phyloP scores from a whole-genome alignment of 73 alveolate species.

The Blepharisma stoltei region DNA sequence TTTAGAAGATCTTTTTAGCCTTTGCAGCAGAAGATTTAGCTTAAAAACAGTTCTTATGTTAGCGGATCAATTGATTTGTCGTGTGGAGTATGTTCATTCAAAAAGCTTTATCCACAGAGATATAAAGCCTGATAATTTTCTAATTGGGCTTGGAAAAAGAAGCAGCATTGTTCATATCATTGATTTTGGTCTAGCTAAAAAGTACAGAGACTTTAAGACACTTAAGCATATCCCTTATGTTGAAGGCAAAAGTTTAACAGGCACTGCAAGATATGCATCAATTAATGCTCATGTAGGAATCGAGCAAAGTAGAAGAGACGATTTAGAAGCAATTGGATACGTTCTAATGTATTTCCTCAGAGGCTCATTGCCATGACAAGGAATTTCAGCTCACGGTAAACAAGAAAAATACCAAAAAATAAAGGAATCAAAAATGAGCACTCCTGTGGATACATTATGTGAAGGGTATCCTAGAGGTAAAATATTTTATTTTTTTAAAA shows the following conservation, averaged over 20 bases:
- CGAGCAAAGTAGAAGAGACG: conserved; percentile 89
- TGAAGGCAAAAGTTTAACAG: conserved; percentile 49
- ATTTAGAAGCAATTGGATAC: conserved; percentile 78
- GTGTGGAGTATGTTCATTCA: conserved; percentile 72
- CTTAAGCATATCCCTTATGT: conserved; percentile 43
- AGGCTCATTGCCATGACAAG: conserved; percentile 88
- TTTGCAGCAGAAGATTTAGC: conserved; percentile 67
- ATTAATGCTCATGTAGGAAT: conserved; percentile 50
- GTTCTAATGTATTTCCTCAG: conserved; percentile 76
- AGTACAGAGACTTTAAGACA: conserved; percentile 38
- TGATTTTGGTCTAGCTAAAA: conserved; percentile 60
- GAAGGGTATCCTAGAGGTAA: conserved; percentile 76
- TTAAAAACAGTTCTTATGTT: conserved; percentile 80
- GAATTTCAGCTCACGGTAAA: conserved; percentile 64
- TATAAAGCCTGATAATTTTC: conserved; percentile 79
- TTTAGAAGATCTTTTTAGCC: conserved; percentile 75
- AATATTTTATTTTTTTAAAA: no score
- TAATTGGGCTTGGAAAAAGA: conserved; percentile 63
- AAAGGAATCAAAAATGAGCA: conserved; percentile 56
- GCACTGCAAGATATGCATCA: conserved; percentile 40
- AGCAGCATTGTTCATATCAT: conserved; percentile 54
- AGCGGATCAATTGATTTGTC: conserved; percentile 72
- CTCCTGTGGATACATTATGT: conserved; percentile 76
- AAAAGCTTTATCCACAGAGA: conserved; percentile 80
- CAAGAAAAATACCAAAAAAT: conserved; percentile 72